Conservation (phyloP, 306 rosid species). For the Fagus crenata region DNA sequence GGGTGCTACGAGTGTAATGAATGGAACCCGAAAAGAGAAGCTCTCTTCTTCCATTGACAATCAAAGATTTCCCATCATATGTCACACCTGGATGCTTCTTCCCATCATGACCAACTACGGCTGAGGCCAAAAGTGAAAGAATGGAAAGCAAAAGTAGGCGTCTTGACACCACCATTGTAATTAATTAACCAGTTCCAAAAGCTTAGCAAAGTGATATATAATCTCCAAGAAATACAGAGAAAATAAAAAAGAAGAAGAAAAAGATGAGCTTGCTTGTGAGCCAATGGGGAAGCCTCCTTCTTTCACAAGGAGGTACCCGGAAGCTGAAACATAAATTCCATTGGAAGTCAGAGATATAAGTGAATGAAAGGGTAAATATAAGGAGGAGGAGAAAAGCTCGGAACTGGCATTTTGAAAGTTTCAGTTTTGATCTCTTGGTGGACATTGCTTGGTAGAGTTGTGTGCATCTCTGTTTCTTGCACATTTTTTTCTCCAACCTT, state of each 20-base stretch:
- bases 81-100: constrained; percentile 40
- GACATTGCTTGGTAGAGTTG: not conserved
- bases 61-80: constrained; percentile 61
- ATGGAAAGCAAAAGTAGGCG: constrained; percentile 14
- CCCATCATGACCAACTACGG: constrained; percentile 6
- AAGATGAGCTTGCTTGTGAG: not conserved
- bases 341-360: not conserved
- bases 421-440: constrained; percentile 15
- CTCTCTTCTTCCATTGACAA: constrained; percentile 60
- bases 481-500: not conserved
- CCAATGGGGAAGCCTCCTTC: constrained; percentile 25
- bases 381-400: constrained; percentile 25
- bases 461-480: not conserved
- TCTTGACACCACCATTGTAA: not conserved
- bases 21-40: constrained; percentile 83
- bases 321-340: constrained; percentile 11
- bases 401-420: not conserved
- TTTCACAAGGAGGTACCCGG: constrained; percentile 26
- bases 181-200: not conserved
- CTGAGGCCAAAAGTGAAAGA: constrained; percentile 26
- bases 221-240: not conserved
- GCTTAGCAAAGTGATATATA: not conserved
- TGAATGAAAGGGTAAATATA: not conserved
- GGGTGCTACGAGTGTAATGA: constrained; percentile 80
- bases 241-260: not conserved